Conservation (phyloP, 2,329 filamentous ascomycete genomes). For the Colletotrichum viniferum region DNA sequence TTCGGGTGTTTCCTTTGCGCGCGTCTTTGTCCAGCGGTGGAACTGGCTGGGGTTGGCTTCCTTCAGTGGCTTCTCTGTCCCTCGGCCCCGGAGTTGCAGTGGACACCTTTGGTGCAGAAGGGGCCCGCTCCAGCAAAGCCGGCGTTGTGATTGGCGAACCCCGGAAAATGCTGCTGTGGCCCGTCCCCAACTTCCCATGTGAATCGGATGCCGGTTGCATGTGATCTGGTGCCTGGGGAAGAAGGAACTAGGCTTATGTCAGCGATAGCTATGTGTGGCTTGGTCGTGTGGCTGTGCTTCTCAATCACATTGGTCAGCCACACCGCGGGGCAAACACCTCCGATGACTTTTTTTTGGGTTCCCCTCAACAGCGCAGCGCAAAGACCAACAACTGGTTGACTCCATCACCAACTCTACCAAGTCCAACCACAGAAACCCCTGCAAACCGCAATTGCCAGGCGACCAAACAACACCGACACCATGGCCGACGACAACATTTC, state of each 20-base stretch:
- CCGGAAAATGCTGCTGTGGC: conserved; percentile 11
- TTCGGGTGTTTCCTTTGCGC: background rate
- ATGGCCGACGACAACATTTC: conserved; percentile 72
- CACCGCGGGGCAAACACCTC: conserved; percentile 19
- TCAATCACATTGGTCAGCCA: conserved; percentile 4
- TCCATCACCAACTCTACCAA: background rate
- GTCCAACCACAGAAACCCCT: background rate
- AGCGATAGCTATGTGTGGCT: too few species aligned
- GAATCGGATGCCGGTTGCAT: conserved; percentile 18
- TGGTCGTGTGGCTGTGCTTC: background rate
- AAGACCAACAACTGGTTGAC: background rate
- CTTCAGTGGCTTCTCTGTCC: conserved; percentile 4
- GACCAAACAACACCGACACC: conserved; percentile 19
- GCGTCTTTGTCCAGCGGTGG: background rate
- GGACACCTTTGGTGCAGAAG: background rate
- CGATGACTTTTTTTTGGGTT: background rate
- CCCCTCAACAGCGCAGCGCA: background rate
- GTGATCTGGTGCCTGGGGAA: conserved; percentile 9
- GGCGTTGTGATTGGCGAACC: conserved; percentile 11
- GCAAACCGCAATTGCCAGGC: background rate
- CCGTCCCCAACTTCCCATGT: conserved; percentile 12
- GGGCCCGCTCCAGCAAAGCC: background rate
- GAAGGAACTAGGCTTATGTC: background rate
- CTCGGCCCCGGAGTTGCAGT: conserved; percentile 18
- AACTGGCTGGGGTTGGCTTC: background rate